Conservation (phyloP, 176 grass and related monocot genomes). For the Chrysopogon serrulatus region DNA sequence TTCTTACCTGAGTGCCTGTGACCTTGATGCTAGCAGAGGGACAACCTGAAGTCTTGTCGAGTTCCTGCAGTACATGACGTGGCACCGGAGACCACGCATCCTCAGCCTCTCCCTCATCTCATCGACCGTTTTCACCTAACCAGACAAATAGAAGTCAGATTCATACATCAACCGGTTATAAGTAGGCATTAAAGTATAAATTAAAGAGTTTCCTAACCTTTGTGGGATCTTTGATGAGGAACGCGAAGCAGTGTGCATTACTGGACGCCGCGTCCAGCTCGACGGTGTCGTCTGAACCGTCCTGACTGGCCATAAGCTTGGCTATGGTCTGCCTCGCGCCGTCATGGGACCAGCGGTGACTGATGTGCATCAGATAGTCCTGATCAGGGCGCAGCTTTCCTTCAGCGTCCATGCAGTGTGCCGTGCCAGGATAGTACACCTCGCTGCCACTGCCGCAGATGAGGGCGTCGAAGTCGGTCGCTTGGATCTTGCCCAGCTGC, state of each 20-base stretch:
- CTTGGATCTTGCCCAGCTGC: constrained; percentile 51
- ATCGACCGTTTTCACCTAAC: constrained; percentile 57
- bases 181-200: not conserved
- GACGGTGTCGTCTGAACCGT: constrained; percentile 13
- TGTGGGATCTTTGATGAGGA: constrained; percentile 67
- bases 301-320: constrained; percentile 54
- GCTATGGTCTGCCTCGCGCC: constrained; percentile 59
- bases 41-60: constrained; percentile 81
- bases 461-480: constrained; percentile 85
- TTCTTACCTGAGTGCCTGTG: constrained; percentile 87
- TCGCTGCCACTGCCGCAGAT: constrained; percentile 87
- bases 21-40: constrained; percentile 87
- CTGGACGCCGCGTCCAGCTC: constrained; percentile 63
- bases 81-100: constrained; percentile 89
- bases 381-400: constrained; percentile 80
- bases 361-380: constrained; percentile 82
- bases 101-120: constrained; percentile 75
- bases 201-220: constrained; percentile 30
- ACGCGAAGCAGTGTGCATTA: constrained; percentile 77
- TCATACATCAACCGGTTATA: not conserved
- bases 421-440: constrained; percentile 89
- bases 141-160: not conserved
- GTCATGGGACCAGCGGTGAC: constrained; percentile 84
- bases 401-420: constrained; percentile 56
- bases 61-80: constrained; percentile 87